Evolutionary conservation across 768 basidiomycete genomes (phyloP), one percentile per base, ranked within the genome.

Genomic region (Lactarius hengduanensis): DNA sequence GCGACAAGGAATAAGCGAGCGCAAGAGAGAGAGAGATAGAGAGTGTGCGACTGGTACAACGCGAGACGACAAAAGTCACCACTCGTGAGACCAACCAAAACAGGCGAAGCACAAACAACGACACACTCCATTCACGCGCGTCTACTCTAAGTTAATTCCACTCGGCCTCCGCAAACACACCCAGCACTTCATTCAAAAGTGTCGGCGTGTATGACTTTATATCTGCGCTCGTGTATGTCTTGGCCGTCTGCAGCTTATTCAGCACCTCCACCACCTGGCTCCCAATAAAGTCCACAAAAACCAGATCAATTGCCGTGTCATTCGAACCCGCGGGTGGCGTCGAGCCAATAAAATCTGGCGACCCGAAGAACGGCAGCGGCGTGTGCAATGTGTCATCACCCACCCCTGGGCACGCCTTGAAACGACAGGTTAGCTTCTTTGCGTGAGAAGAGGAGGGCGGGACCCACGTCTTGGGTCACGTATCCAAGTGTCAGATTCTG

Each of bases 331-430:
- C 73, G 2, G 89, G 87, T 2, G 83, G 73, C 32, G 78, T 74
- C 0, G 87, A 88, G 16, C 79, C 80, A 65, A 91, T 80, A 72
- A 86, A 92, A 71, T 82, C 79, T 0, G 88, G 89, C 3, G 77
- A 68, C 4, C 74, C 60, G 74, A 82, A 83, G 76, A 82, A 84
- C 4, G 88, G 82, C 59, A 90, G 74, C 3, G 90, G 84, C 1
- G 77, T 70, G 74, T 94, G 92, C 0, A 76, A 75, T 4, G 81
- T 85, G 71, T 94, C 92, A 73, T 94, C 92, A 2, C 91, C 92
- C 9, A 84, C 76, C 3, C 87, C 89, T 2, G 90, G 87, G 73
- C 92, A 92, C 2, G 83, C 77, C 89, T 86, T 26, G 11, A 20
- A 13, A 20, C 15, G 54, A 53, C 32, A 32, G 18, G 20, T 34